Conservation (phyloP, 2,329 filamentous ascomycete species). For the Cladosporium sp. region DNA sequence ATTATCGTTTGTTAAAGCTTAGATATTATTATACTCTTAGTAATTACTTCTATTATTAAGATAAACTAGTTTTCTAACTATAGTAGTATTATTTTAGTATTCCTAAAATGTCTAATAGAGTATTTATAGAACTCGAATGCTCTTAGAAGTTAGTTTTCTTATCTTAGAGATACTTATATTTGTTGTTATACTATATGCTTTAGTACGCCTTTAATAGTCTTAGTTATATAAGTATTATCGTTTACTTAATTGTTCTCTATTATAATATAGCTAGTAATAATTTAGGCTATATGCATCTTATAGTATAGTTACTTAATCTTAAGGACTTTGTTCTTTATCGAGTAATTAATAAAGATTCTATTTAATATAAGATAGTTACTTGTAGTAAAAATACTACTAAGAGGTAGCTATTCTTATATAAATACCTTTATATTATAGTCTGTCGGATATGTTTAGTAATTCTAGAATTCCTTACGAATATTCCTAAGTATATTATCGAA, state of each 20-base stretch:
- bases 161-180: background rate
- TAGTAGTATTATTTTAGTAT: background rate
- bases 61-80: slow-evolving; percentile 13
- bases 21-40: slow-evolving; percentile 1
- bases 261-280: background rate
- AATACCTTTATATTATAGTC: background rate
- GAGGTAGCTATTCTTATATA: slow-evolving; percentile 8
- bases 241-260: background rate
- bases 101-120: background rate
- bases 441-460: slow-evolving; percentile 4
- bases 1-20: background rate
- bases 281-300: background rate
- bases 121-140: background rate
- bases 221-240: background rate
- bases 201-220: background rate
- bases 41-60: slow-evolving; percentile 6
- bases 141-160: background rate
- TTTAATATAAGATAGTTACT: slow-evolving; percentile 10
- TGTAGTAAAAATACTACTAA: slow-evolving; percentile 12
- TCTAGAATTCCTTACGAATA: slow-evolving; percentile 13
- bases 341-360: slow-evolving; percentile 6
- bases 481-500: slow-evolving; percentile 11
- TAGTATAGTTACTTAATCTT: slow-evolving; percentile 1
- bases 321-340: slow-evolving; percentile 1
- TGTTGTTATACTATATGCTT: background rate